A percentile compares a stretch with the other conserved stretches of the same genome.
Evolutionary conservation across 2,329 filamentous ascomycete species (phyloP).

Genomic region (Cordyceps sp.): DNA sequence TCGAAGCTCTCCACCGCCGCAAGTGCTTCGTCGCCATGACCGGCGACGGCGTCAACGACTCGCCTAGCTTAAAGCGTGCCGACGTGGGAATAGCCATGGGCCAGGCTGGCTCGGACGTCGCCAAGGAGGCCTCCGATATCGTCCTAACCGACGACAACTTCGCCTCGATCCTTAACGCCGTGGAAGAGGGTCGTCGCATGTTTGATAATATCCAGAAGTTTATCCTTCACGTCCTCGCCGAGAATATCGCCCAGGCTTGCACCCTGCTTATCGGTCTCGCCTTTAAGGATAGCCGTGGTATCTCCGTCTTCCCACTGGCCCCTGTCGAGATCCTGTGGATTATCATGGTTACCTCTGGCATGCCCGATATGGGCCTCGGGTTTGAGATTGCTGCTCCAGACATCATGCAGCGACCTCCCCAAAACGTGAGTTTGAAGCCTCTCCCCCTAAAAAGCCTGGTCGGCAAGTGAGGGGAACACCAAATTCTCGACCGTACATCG

Average conservation of each 20-base stretch:
- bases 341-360: slow-evolving; percentile 60
- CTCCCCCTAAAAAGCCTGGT: not conserved
- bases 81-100: slow-evolving; percentile 78
- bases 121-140: slow-evolving; percentile 66
- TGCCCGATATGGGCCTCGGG: slow-evolving; percentile 61
- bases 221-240: slow-evolving; percentile 47
- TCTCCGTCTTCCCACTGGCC: slow-evolving; percentile 55
- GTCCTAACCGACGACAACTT: slow-evolving; percentile 67
- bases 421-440: slow-evolving; percentile 26
- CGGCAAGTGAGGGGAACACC: no score
- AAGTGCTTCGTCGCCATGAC: slow-evolving; percentile 61
- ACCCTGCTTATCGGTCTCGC: slow-evolving; percentile 52
- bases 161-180: slow-evolving; percentile 51
- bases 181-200: slow-evolving; percentile 55
- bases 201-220: slow-evolving; percentile 65
- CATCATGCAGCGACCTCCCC: slow-evolving; percentile 52
- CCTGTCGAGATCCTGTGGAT: slow-evolving; percentile 68
- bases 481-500: no score
- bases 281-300: slow-evolving; percentile 45
- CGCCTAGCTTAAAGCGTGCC: slow-evolving; percentile 61
- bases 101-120: slow-evolving; percentile 69
- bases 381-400: slow-evolving; percentile 54
- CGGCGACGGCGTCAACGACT: slow-evolving; percentile 81
- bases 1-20: slow-evolving; percentile 46
- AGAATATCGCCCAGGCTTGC: slow-evolving; percentile 54